A percentile compares a stretch with the other conserved stretches of the same genome.
Evolutionary conservation across 768 basidiomycete species (phyloP).

Genomic region (Atractiella rhizophila): DNA sequence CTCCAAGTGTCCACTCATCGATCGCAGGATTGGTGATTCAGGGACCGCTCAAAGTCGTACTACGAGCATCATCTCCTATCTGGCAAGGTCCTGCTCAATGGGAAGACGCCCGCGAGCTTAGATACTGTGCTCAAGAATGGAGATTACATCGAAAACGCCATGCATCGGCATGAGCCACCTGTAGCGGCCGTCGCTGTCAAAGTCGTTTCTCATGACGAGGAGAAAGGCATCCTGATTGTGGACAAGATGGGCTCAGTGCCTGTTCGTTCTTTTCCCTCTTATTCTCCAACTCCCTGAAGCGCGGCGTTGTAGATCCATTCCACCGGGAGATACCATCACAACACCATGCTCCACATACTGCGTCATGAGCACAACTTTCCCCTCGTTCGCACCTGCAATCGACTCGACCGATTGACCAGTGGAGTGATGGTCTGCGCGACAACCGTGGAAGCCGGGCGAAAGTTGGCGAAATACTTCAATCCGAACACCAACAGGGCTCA

Average conservation of each 20-base stretch:
- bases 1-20: slow-evolving; percentile 9
- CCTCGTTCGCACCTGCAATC: slow-evolving; percentile 68
- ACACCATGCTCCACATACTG: slow-evolving; percentile 67
- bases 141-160: slow-evolving; percentile 28
- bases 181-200: slow-evolving; percentile 60
- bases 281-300: too few species aligned
- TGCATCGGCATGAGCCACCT: slow-evolving; percentile 59
- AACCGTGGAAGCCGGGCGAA: slow-evolving; percentile 38
- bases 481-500: too few species aligned
- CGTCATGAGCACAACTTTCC: slow-evolving; percentile 55
- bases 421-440: slow-evolving; percentile 85
- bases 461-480: slow-evolving; percentile 51
- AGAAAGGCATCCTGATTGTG: slow-evolving; percentile 65
- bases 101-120: slow-evolving; percentile 52
- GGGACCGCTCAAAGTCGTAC: too few species aligned
- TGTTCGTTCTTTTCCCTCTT: slow-evolving; percentile 23
- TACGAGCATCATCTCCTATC: too few species aligned
- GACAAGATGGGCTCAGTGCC: slow-evolving; percentile 95
- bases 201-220: slow-evolving; percentile 48
- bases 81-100: slow-evolving; percentile 86
- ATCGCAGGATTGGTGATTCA: slow-evolving; percentile 11
- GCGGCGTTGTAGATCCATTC: slow-evolving; percentile 57
- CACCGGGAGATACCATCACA: slow-evolving; percentile 65
- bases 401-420: slow-evolving; percentile 77
- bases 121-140: slow-evolving; percentile 58